Conservation (phyloP, 1,284 basidiomycete species). For the Afroboletus lepidellus region DNA sequence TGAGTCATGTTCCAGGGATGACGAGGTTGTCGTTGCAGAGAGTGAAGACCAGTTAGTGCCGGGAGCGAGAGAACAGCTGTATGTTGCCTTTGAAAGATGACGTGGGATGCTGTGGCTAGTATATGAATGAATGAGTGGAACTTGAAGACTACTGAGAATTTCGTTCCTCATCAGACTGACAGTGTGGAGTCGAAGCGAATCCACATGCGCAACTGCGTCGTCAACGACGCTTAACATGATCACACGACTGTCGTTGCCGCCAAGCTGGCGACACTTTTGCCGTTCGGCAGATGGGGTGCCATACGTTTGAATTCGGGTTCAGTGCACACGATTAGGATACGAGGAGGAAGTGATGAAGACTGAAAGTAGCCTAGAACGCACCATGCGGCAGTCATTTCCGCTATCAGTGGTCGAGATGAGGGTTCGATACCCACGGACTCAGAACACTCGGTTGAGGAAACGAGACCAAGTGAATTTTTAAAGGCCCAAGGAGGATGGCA, state of each 20-base stretch:
- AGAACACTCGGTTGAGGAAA: neutral
- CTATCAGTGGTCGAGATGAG: constrained; percentile 20
- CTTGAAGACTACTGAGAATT: neutral
- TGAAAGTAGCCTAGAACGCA: neutral
- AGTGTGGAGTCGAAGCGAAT: constrained; percentile 2
- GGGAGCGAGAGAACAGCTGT: neutral
- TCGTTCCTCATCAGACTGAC: neutral
- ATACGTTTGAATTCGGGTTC: no score
- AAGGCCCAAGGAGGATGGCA: neutral
- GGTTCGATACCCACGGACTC: constrained; percentile 1
- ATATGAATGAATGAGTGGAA: constrained; percentile 5
- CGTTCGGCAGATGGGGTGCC: neutral
- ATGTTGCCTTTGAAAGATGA: neutral
- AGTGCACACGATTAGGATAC: neutral
- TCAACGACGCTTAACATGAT: neutral
- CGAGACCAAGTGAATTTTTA: neutral
- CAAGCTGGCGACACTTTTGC: neutral
- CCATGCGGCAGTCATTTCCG: constrained; percentile 27
- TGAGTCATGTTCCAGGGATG: constrained; percentile 11
- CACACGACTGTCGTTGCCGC: neutral
- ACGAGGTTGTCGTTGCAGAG: neutral
- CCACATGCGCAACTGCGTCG: neutral
- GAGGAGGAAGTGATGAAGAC: neutral
- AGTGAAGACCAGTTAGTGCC: neutral
- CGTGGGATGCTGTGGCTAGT: neutral